Evolutionary conservation across 202 grass and related monocot species (phyloP), one percentile per base, ranked within the genome.

Genomic region (Digitaria exilis): DNA sequence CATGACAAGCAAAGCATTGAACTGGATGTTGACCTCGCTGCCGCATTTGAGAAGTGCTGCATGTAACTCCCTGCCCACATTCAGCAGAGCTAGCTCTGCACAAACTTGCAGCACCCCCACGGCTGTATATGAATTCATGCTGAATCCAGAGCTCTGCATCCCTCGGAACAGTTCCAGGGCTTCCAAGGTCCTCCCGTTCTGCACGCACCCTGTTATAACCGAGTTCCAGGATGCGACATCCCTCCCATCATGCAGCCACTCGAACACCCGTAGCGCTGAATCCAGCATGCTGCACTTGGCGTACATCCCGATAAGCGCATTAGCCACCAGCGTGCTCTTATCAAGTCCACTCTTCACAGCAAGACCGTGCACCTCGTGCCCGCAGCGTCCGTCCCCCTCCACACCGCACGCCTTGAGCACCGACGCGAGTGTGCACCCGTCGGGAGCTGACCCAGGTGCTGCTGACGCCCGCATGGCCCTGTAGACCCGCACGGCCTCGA

Each of bases 221-320:
- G 95, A 95, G 87, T 97, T 97, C 92, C 92, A 97, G 35, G 92
- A 93, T 16, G 85, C 79, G 22, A 90, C 56, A 41, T 97, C 95
- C 75, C 80, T 94, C 30, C 75, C 68, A 2, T 64, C 80, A 9
- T 57, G 67, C 86, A 95, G 66, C 67, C 75, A 81, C 66, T 87
- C 78, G 51, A 95, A 98, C 85, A 98, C 73, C 52, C 22, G 78
- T 69, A 94, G 17, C 4, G 95, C 88, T 22, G 89, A 87, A 85
- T 82, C 86, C 24, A 95, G 79, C 62, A 71, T 37, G 14, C 80
- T 80, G 35, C 90, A 95, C 76, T 91, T 98, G 71, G 92, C 87
- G 51, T 95, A 98, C 95, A 98, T 95, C 63, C 82, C 72, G 67
- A 98, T 81, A 51, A 98, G 84, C 35, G 95, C 89, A 79, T 98